Evolutionary conservation across 345 rosid species (phyloP).

Genomic region (Ceriops zippeliana): DNA sequence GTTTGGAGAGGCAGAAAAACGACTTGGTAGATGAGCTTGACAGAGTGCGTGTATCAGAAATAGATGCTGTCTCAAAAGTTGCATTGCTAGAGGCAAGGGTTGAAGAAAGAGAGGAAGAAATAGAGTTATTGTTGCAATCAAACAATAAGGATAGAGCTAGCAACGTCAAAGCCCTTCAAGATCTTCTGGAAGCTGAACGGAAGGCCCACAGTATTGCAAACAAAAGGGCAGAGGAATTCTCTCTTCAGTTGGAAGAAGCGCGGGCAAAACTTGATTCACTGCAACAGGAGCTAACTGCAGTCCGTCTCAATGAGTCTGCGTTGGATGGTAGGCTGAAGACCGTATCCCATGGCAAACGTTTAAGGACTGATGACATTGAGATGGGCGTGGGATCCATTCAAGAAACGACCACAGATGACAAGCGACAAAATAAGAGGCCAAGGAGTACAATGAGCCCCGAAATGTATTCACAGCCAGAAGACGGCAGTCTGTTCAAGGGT

Average conservation of each 20-base stretch:
- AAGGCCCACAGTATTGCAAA: conserved; percentile 68
- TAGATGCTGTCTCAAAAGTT: conserved; percentile 68
- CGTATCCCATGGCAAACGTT: conserved; percentile 67
- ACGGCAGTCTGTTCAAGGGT: conserved; percentile 60
- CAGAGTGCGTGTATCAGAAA: conserved; percentile 59
- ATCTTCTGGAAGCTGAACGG: conserved; percentile 82
- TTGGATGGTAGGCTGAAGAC: conserved; percentile 76
- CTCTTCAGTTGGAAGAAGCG: conserved; percentile 71
- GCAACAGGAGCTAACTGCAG: conserved; percentile 76
- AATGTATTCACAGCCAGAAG: conserved; percentile 47
- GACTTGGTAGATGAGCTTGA: conserved; percentile 60
- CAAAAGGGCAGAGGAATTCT: conserved; percentile 83
- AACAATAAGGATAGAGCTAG: conserved; percentile 80
- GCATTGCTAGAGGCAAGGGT: conserved; percentile 75
- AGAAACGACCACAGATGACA: conserved; percentile 48
- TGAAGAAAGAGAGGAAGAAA: conserved; percentile 92
- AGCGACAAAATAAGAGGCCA: conserved; percentile 56
- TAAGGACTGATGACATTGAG: conserved; percentile 57
- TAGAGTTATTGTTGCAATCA: conserved; percentile 64
- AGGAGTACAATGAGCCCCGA: conserved; percentile 64
- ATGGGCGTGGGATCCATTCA: conserved; percentile 62
- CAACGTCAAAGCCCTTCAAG: conserved; percentile 75
- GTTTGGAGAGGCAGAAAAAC: conserved; percentile 63
- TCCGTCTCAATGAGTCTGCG: conserved; percentile 81
- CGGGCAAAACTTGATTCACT: conserved; percentile 75